A percentile compares a stretch with the other conserved stretches of the same genome.
phyloP scores from a whole-genome alignment of 2,329 filamentous ascomycete species.

The Aspergillus ibericus region DNA sequence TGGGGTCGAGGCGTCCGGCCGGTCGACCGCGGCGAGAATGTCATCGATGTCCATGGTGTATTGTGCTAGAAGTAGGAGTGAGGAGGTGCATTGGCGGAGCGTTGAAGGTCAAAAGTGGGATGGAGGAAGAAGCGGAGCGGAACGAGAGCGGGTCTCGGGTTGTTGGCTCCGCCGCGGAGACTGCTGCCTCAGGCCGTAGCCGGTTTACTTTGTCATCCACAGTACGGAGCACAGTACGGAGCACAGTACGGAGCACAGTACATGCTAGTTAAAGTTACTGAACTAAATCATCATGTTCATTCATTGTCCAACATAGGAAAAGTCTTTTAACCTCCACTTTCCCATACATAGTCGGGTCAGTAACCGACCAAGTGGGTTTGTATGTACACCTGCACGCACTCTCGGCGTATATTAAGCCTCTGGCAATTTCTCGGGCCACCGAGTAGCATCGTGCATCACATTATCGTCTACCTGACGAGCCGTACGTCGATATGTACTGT shows the following conservation, averaged over 20 bases:
- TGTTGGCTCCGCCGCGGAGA: not conserved
- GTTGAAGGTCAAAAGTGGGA: slow-evolving; percentile 6
- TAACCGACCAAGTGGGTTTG: slow-evolving; percentile 20
- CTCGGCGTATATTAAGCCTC: slow-evolving; percentile 1
- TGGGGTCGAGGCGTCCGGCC: slow-evolving; percentile 46
- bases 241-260: no score
- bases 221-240: no score
- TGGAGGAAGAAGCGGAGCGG: slow-evolving; percentile 20
- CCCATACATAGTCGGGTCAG: slow-evolving; percentile 24
- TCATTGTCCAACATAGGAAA: slow-evolving; percentile 33
- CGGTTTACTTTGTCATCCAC: no score
- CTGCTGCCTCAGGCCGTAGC: slow-evolving; percentile 4
- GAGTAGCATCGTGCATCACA: slow-evolving; percentile 12
- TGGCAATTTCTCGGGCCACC: slow-evolving; percentile 8
- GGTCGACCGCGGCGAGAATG: slow-evolving; percentile 73
- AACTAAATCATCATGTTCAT: slow-evolving; percentile 10
- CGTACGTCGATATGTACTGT: slow-evolving; percentile 30
- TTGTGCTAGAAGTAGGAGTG: not conserved
- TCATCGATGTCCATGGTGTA: slow-evolving; percentile 73
- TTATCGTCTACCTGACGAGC: slow-evolving; percentile 21
- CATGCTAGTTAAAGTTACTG: no score
- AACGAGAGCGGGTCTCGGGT: slow-evolving; percentile 10
- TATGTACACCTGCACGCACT: slow-evolving; percentile 37
- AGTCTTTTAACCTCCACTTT: slow-evolving; percentile 25
- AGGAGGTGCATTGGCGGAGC: slow-evolving; percentile 4